These are phyloP conservation scores for Fusarium musae DNA, from an alignment of 2,329 filamentous ascomycete genomes.

Conservation along the genomic window DNA sequence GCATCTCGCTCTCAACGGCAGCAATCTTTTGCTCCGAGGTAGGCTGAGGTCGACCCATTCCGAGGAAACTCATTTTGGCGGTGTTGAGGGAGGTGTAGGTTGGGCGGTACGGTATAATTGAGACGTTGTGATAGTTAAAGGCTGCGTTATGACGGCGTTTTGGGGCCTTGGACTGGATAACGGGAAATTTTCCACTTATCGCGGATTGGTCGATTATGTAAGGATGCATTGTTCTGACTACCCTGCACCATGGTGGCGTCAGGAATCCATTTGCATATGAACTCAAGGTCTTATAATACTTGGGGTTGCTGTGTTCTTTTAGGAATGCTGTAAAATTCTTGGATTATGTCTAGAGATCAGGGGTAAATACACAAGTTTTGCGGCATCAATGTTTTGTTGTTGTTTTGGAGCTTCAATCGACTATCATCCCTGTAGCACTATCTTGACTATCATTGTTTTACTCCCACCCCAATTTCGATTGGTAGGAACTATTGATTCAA, in stretches of 20 bases:
- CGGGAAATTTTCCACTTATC: slow-evolving; percentile 45
- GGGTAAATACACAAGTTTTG: too few relatives aligned
- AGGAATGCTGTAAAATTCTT: not conserved
- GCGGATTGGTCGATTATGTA: slow-evolving; percentile 39
- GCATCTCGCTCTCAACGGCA: slow-evolving; percentile 95
- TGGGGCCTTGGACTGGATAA: slow-evolving; percentile 13
- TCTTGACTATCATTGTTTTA: too few relatives aligned
- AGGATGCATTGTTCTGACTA: slow-evolving; percentile 19
- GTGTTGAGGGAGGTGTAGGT: slow-evolving; percentile 7
- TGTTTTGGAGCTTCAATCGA: not conserved
- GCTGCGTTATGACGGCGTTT: slow-evolving; percentile 26
- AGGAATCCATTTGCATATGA: not conserved
- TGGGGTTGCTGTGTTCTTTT: too few relatives aligned
- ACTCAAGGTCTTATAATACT: not conserved
- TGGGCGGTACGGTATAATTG: not conserved
- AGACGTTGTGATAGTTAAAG: slow-evolving; percentile 6
- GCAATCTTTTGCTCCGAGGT: slow-evolving; percentile 97
- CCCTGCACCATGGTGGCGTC: slow-evolving; percentile 19
- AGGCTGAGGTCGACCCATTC: slow-evolving; percentile 76
- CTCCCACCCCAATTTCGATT: too few relatives aligned
- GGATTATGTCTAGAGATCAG: not conserved
- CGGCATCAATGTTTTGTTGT: too few relatives aligned
- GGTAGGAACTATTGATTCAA: not conserved
- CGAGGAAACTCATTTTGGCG: slow-evolving; percentile 58
- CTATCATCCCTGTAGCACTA: fast-evolving